phyloP scores from a whole-genome alignment of 441 rosid genomes.

The Erodium chrysanthum region DNA sequence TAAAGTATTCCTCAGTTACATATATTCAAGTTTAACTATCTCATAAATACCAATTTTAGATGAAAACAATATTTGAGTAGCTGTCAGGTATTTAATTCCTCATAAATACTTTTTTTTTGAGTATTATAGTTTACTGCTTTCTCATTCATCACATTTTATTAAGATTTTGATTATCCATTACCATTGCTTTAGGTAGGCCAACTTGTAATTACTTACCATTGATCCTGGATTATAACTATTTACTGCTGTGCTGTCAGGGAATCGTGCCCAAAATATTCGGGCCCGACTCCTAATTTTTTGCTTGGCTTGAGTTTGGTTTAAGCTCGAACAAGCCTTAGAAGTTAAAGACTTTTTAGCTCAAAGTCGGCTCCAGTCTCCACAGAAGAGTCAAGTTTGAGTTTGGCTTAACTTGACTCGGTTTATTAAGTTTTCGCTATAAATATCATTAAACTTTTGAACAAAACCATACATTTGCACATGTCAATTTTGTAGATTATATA shows the following conservation, averaged over 20 bases:
- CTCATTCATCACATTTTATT: neutral
- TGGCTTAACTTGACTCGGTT: too few species aligned
- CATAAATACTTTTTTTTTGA: too few species aligned
- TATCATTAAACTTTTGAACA: too few species aligned
- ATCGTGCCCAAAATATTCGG: neutral
- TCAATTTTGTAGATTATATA: too few species aligned
- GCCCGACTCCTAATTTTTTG: too few species aligned
- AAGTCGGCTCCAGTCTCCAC: too few species aligned
- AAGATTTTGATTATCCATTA: neutral
- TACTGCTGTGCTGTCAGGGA: neutral
- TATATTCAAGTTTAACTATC: neutral
- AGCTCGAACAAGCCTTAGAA: too few species aligned
- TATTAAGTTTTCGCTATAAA: too few species aligned
- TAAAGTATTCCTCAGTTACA: neutral
- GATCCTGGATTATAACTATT: neutral
- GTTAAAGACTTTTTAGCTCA: too few species aligned
- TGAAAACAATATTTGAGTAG: neutral
- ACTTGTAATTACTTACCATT: neutral
- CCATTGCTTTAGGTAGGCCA: neutral
- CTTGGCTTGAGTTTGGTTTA: too few species aligned
- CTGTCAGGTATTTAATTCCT: neutral
- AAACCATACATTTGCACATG: too few species aligned
- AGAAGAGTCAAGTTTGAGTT: too few species aligned
- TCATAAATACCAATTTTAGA: neutral
- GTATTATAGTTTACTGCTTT: neutral